These are phyloP conservation scores for Coemansia sp. DNA, from an alignment of 192 early-diverging fungal genomes.

Conservation along the genomic window DNA sequence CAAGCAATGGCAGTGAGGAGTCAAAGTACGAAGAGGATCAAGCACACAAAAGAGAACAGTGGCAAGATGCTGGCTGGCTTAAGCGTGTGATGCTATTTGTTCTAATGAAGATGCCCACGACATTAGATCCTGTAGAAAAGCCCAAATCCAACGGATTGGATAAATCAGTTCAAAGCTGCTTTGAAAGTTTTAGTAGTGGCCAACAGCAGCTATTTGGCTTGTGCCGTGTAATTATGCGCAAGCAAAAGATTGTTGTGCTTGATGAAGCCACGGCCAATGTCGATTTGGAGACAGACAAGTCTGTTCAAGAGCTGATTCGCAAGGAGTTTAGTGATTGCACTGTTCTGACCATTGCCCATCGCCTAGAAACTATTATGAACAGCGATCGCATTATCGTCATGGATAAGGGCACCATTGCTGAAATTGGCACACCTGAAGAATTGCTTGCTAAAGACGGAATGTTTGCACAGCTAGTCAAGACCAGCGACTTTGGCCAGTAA, in stretches of 20 bases:
- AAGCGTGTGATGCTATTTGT: slow-evolving; percentile 11
- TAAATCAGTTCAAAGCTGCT: not conserved
- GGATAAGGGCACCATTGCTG: slow-evolving; percentile 63
- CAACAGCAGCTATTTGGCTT: slow-evolving; percentile 69
- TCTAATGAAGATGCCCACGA: not conserved
- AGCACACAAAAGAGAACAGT: slow-evolving; percentile 2
- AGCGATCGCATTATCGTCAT: slow-evolving; percentile 73
- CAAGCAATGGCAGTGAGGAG: slow-evolving; percentile 1
- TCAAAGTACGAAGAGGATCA: not conserved
- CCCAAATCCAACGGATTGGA: not conserved
- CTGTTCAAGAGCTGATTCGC: slow-evolving; percentile 44
- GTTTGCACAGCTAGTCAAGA: slow-evolving; percentile 12
- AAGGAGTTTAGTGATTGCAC: slow-evolving; percentile 48
- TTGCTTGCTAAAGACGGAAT: slow-evolving; percentile 51
- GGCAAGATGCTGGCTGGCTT: slow-evolving; percentile 14
- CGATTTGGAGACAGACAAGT: slow-evolving; percentile 45
- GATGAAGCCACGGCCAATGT: slow-evolving; percentile 37
- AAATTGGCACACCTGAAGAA: slow-evolving; percentile 63
- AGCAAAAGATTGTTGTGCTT: slow-evolving; percentile 36
- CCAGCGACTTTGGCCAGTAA: not conserved
- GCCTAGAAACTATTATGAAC: slow-evolving; percentile 68
- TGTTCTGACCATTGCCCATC: slow-evolving; percentile 69
- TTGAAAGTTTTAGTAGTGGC: slow-evolving; percentile 31
- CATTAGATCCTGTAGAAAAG: not conserved
- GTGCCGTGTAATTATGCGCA: slow-evolving; percentile 61